Conservation (phyloP, 2,329 filamentous ascomycete species). For the Aspergillus udagawae region DNA sequence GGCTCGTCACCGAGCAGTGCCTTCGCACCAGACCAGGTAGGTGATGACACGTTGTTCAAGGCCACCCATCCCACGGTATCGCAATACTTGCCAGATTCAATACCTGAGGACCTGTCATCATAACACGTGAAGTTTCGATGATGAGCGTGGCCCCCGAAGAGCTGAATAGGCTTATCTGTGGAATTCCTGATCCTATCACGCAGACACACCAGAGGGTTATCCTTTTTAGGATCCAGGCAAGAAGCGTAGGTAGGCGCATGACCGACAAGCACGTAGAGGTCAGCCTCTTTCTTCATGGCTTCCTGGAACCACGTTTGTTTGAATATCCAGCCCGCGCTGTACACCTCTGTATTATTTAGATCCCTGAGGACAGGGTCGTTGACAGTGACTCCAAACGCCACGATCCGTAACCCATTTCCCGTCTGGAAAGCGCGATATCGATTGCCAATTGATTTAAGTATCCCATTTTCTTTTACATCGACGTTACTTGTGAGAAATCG, state of each 20-base stretch:
- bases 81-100: conserved; percentile 64
- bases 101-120: conserved; percentile 57
- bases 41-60: conserved; percentile 36
- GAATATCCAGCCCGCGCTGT: too few species aligned
- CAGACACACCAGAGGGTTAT: conserved; percentile 44
- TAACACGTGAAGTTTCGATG: conserved; percentile 63
- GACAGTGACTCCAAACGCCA: conserved; percentile 51
- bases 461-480: too few species aligned
- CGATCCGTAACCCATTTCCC: conserved; percentile 46
- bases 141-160: conserved; percentile 63
- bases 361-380: conserved; percentile 40
- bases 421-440: conserved; percentile 51
- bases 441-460: conserved; percentile 32
- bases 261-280: too few species aligned
- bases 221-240: conserved; percentile 43
- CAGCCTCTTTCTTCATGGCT: too few species aligned
- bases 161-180: conserved; percentile 58
- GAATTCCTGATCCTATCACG: conserved; percentile 57
- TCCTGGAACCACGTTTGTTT: too few species aligned
- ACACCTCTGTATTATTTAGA: too few species aligned
- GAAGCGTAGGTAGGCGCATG: conserved; percentile 17
- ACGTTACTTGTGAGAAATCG: too few species aligned
- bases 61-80: conserved; percentile 65
- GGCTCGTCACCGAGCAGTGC: conserved; percentile 11
- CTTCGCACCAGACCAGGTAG: conserved; percentile 46